A percentile compares a stretch with the other conserved stretches of the same genome.
Evolutionary conservation across 176 grass and related monocot species (phyloP).

Genomic region (Rhynchospora pubera): DNA sequence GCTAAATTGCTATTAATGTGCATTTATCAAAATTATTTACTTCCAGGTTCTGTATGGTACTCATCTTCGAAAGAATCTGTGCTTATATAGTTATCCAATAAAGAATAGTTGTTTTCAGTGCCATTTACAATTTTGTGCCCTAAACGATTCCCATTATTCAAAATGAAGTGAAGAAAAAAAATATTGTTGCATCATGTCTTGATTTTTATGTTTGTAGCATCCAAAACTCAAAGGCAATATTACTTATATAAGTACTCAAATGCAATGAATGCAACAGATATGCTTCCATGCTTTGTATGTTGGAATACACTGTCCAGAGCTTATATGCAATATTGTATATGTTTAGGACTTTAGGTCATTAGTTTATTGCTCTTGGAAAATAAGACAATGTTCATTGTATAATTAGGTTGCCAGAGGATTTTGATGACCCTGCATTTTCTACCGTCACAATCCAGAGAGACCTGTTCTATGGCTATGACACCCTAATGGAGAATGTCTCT

Average conservation of each 20-base stretch:
- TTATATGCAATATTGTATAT: not conserved
- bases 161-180: not conserved
- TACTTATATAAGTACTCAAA: not conserved
- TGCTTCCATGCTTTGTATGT: not conserved
- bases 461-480: slow-evolving; percentile 89
- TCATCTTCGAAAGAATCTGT: not conserved
- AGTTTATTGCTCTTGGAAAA: not conserved
- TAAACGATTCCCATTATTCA: not conserved
- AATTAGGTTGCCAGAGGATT: slow-evolving; percentile 80
- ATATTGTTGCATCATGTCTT: not conserved
- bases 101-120: not conserved
- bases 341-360: not conserved
- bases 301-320: not conserved
- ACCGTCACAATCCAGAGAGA: slow-evolving; percentile 95
- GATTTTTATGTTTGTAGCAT: not conserved
- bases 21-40: not conserved
- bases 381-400: slow-evolving; percentile 2
- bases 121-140: not conserved
- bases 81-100: not conserved
- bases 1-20: not conserved
- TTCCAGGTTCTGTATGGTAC: not conserved
- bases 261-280: not conserved
- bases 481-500: slow-evolving; percentile 94
- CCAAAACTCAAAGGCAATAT: not conserved
- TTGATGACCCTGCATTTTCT: slow-evolving; percentile 75